Conservation (phyloP, 202 grass and related monocot genomes). For the Brachypodium distachyon region DNA sequence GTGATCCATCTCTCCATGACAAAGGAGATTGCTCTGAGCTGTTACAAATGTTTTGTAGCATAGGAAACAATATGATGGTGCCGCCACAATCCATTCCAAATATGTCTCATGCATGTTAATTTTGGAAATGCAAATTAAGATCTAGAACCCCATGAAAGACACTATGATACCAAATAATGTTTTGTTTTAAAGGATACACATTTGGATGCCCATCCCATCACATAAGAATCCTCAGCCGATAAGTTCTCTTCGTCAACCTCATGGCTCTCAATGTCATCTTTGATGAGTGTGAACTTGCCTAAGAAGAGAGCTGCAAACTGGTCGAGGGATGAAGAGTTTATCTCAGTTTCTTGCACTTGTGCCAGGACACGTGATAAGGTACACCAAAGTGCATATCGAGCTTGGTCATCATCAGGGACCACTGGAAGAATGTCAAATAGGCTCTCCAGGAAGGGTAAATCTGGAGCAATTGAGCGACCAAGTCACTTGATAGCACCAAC, state of each 20-base stretch:
- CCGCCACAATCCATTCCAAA: not conserved
- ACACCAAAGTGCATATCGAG: conserved; percentile 72
- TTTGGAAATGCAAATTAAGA: conserved; percentile 6
- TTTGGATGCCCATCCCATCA: conserved; percentile 29
- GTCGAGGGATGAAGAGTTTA: conserved; percentile 23
- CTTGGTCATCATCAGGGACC: conserved; percentile 53
- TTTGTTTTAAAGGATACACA: conserved; percentile 66
- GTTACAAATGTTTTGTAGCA: conserved; percentile 5
- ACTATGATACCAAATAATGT: not conserved
- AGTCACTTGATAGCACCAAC: not conserved
- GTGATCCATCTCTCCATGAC: conserved; percentile 62
- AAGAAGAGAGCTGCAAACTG: conserved; percentile 49
- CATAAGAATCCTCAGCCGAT: conserved; percentile 24
- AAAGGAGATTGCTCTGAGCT: conserved; percentile 53
- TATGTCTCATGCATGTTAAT: not conserved
- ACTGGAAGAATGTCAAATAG: conserved; percentile 68
- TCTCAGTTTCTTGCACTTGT: conserved; percentile 27
- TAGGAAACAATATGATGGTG: conserved; percentile 19
- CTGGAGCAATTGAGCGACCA: conserved; percentile 30
- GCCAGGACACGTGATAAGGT: conserved; percentile 45
- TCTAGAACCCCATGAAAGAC: not conserved
- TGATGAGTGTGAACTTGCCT: conserved; percentile 47
- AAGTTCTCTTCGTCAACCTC: conserved; percentile 20
- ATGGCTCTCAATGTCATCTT: conserved; percentile 62
- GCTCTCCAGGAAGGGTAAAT: conserved; percentile 58